Conservation (phyloP, 192 early-diverging fungal genomes). For the Backusella circina region DNA sequence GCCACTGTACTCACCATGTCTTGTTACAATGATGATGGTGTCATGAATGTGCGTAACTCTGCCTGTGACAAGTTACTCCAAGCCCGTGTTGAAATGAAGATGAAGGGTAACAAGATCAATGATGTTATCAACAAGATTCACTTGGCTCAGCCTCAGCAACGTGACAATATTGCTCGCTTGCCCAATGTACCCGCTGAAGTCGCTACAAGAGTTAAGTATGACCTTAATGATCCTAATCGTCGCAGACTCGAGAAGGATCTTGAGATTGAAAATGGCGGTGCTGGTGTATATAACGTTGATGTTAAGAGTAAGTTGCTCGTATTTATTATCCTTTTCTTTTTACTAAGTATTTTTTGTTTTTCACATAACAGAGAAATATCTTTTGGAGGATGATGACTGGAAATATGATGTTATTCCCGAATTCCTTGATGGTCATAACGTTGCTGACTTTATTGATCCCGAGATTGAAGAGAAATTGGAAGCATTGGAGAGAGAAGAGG, state of each 20-base stretch:
- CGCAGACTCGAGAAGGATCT: slow-evolving; percentile 85
- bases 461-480: slow-evolving; percentile 96
- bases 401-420: slow-evolving; percentile 97
- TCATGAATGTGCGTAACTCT: slow-evolving; percentile 91
- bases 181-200: slow-evolving; percentile 80
- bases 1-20: slow-evolving; percentile 80
- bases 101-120: slow-evolving; percentile 86
- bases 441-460: slow-evolving; percentile 97
- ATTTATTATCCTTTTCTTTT: neutral
- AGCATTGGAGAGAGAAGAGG: slow-evolving; percentile 96
- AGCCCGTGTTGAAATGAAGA: slow-evolving; percentile 91
- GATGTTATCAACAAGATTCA: slow-evolving; percentile 96
- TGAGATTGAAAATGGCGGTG: slow-evolving; percentile 85
- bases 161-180: slow-evolving; percentile 83
- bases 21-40: slow-evolving; percentile 92
- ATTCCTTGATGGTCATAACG: slow-evolving; percentile 98
- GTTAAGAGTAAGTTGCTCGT: slow-evolving; percentile 65
- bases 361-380: slow-evolving; percentile 71
- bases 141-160: slow-evolving; percentile 80
- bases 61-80: slow-evolving; percentile 94
- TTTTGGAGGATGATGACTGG: slow-evolving; percentile 84
- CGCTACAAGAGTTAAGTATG: slow-evolving; percentile 67
- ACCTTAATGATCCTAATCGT: slow-evolving; percentile 78
- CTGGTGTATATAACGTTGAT: slow-evolving; percentile 96
- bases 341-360: neutral